Base-by-base conservation (phyloP, 805 yeast genomes). In the Blastobotrys peoriensis region DNA sequence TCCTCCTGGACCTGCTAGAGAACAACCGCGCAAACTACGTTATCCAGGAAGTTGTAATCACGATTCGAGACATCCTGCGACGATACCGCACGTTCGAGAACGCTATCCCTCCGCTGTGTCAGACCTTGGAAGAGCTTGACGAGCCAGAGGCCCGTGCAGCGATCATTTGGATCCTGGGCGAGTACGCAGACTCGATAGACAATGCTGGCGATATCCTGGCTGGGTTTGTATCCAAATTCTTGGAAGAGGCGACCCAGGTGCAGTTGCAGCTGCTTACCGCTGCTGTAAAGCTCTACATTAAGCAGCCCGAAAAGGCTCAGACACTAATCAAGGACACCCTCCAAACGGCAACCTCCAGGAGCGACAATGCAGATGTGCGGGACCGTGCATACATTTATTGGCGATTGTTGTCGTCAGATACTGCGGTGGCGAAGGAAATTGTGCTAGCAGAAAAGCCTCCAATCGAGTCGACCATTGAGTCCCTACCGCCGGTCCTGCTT, bases 351-450 rank as follows among this genome's bases (percentile, higher is more conserved):
- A 86, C 95, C 0, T 89, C 85, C 52, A 83, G 81, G 30, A 71
- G 73, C 8, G 82, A 82, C 54, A 83, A 88, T 56, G 96, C 96
- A 0, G 98, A 89, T 65, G 64, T 88, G 15, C 72, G 96, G 50
- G 95, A 86, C 58, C 66, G 96, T 38, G 96, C 93, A 0, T 85
- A 72, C 59, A 81, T 87, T 55, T 89, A 89, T 66, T 86, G 95
- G 95, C 74, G 95, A 44, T 62, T 89, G 37, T 64, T 89, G 8
- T 78, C 94, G 1, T 79, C 87, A 55, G 97, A 91, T 57, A 78
- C 81, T 2, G 82, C 85, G 39, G 78, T 88, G 52, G 94, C 83
- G 41, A 68, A 72, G 51, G 68, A 71, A 36, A 69, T 86, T 38
- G 71, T 86, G 22, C 64, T 81, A 46, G 70, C 78, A 8, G 75